phyloP scores from a whole-genome alignment of 805 yeast species.

The Candida golubevii region DNA sequence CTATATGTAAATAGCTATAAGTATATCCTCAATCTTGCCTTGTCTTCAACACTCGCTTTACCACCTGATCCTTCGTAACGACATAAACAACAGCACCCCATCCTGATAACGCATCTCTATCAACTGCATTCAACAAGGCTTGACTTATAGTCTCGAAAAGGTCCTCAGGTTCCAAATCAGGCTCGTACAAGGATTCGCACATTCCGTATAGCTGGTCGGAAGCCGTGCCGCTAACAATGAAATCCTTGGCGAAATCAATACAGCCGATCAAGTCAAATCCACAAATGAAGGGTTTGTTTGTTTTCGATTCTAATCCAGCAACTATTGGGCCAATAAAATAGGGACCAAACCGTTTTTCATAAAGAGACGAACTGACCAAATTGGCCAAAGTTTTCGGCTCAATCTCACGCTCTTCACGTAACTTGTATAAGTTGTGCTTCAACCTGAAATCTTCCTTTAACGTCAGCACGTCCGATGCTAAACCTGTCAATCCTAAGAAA shows the following conservation, averaged over 20 bases:
- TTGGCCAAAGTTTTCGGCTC: slow-evolving; percentile 95
- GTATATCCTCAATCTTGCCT: slow-evolving; percentile 73
- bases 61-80: slow-evolving; percentile 86
- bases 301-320: slow-evolving; percentile 85
- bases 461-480: slow-evolving; percentile 91
- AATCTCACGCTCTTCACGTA: slow-evolving; percentile 85
- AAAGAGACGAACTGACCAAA: slow-evolving; percentile 82
- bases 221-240: slow-evolving; percentile 94
- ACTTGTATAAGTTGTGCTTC: slow-evolving; percentile 82
- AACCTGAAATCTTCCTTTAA: slow-evolving; percentile 75
- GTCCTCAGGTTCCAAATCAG: slow-evolving; percentile 89
- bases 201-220: slow-evolving; percentile 96
- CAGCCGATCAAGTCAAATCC: slow-evolving; percentile 97
- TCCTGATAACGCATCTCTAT: slow-evolving; percentile 95
- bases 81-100: slow-evolving; percentile 98
- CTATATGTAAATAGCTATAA: slow-evolving; percentile 2
- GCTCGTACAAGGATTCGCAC: slow-evolving; percentile 97
- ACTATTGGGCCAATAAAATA: slow-evolving; percentile 96
- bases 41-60: slow-evolving; percentile 81
- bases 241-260: slow-evolving; percentile 91
- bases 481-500: slow-evolving; percentile 88
- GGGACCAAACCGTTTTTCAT: slow-evolving; percentile 92
- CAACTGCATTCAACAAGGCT: slow-evolving; percentile 89
- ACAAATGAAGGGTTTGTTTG: slow-evolving; percentile 84
- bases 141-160: slow-evolving; percentile 93